Evolutionary conservation across 2,329 filamentous ascomycete species (phyloP), one percentile per base, ranked within the genome.

Genomic region (Fusarium sulawesiense): DNA sequence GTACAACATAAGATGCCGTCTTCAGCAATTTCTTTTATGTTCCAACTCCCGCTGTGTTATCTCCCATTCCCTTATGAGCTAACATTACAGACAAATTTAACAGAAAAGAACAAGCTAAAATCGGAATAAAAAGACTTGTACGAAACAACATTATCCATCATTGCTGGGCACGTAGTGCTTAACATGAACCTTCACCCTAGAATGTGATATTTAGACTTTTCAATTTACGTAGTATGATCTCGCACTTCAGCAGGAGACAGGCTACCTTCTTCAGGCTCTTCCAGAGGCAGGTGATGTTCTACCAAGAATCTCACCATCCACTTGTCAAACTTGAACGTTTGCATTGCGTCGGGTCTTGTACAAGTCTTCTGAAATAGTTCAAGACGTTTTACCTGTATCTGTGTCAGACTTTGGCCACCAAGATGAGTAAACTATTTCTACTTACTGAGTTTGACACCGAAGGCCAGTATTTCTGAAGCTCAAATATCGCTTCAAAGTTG

Each of bases 221-320:
- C 16, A 6, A 37, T 37, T 41, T 18, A 23, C 5, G 20, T 32
- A 16, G 45, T 20, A 30, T n/a, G 1, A 29, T 30, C 3, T 20
- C 45, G 27, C 18, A 56, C 40, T 41, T 45, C 50, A 40, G 27
- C 56, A 29, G 48, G 13, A 21, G 50, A 56, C 2, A 45, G 6
- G 7, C 20, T n/a, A 12, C 50, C 56, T 21, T 59, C 56, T 21
- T 59, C 56, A 14, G 56, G 56, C 30, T 59, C 56, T 21, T 59
- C 50, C 16, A 59, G 41, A 13, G 56, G 56, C 3, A 59, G n/a
- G 18, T 59, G 56, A 1, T 59, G 56, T 45, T 59, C 56, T 12
- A 59, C 56, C 56, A 59, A 7, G 11, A 59, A 59, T 8, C 56
- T 56, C 40, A 59, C 56, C 56, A 59, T 59, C 56, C 56, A 59